Evolutionary conservation across 345 rosid species (phyloP), one percentile per base, ranked within the genome.

Genomic region (Citrus cavaleriei): DNA sequence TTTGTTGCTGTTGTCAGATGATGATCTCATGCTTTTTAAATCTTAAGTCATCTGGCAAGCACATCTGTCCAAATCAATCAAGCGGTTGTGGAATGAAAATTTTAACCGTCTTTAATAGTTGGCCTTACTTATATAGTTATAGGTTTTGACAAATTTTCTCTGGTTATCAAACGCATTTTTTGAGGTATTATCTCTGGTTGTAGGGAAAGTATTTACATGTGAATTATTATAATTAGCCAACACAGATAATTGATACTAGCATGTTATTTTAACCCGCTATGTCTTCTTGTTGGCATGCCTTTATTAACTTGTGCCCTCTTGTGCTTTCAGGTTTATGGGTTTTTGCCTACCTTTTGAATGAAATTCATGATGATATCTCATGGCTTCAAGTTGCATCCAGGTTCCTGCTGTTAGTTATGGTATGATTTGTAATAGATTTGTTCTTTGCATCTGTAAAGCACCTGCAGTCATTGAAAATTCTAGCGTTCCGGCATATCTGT

Each of bases 351-450:
- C 64, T 88, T 78, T 79, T 91, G 84, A 92, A 93, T 78, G 98
- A 95, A 88, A 71, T 88, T 78, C 86, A 77, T 63, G 90, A 86
- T 2, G 76, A 89, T 16, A 82, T 88, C 74, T 76, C 86, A 57
- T 89, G 92, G 97, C 97, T 95, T 79, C 98, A 92, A 84, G 94
- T 89, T 78, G 66, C 87, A 76, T 93, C 98, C 81, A 91, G 98
- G 86, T 92, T 91, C 80, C 78, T 92, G 22, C 98, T 95, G 88
- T 66, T 95, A 55, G 78, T 91, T 55, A 92, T 82, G 76, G 98
- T 93, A 84, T 80, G 81, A 70, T 84, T 79, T 63, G 69, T 62
- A 42, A 22, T 68, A 64, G 38, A 62, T 42, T 51, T 61, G 28
- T 75, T 76, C 70, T 68, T 70, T 79, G 63, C 38, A 34, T 19